Conservation (phyloP, 2,329 filamentous ascomycete genomes). For the Arthrobotrys sphaeroides region DNA sequence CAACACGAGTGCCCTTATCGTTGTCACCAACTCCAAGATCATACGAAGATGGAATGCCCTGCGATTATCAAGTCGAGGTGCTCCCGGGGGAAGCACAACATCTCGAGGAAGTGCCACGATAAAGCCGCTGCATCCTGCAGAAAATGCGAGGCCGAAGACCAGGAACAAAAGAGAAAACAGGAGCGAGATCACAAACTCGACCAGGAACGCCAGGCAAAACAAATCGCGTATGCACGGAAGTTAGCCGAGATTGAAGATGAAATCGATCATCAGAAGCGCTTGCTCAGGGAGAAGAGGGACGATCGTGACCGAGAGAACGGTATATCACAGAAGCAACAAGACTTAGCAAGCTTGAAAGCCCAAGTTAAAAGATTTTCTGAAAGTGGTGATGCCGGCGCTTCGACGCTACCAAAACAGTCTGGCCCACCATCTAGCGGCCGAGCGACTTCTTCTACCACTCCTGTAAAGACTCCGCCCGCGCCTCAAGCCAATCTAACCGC, state of each 20-base stretch:
- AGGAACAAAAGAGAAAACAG: constrained; percentile 62
- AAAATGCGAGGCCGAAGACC: constrained; percentile 67
- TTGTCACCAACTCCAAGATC: constrained; percentile 72
- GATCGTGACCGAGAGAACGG: constrained; percentile 63
- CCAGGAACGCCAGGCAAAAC: constrained; percentile 63
- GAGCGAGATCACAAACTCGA: constrained; percentile 67
- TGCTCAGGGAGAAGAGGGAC: constrained; percentile 63
- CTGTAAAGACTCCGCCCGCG: constrained; percentile 21
- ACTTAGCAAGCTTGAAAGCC: constrained; percentile 64
- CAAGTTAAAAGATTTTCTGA: constrained; percentile 31
- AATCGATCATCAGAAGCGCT: constrained; percentile 65
- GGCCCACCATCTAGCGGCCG: constrained; percentile 5
- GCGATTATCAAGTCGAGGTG: constrained; percentile 65
- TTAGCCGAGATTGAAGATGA: constrained; percentile 68
- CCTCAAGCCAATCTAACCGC: constrained; percentile 8
- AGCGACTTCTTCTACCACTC: constrained; percentile 10
- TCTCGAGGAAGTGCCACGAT: constrained; percentile 64
- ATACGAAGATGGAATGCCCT: constrained; percentile 67
- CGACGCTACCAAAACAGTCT: constrained; percentile 19
- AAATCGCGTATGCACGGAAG: constrained; percentile 64
- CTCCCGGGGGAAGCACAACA: constrained; percentile 64
- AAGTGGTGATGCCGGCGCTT: constrained; percentile 21
- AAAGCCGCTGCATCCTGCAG: constrained; percentile 62
- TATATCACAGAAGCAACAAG: constrained; percentile 64
- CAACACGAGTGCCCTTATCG: constrained; percentile 69